These are phyloP conservation scores for Metschnikowia orientalis DNA, from an alignment of 805 yeast species.

Conservation along the genomic window DNA sequence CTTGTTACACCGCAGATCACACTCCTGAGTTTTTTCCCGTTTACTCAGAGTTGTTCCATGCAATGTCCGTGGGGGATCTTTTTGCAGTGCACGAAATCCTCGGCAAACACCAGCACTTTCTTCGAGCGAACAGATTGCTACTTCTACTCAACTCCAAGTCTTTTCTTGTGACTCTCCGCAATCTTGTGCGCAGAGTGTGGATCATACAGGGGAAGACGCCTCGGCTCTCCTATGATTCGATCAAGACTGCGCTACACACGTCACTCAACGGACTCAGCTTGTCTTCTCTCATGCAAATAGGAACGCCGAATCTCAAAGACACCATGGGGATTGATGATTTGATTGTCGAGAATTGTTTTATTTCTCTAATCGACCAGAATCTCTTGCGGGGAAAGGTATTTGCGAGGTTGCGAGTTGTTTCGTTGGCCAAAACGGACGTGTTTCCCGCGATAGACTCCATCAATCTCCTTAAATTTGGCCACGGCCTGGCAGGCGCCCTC, in stretches of 20 bases:
- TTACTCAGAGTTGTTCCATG: slow-evolving; percentile 35
- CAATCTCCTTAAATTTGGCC: slow-evolving; percentile 19
- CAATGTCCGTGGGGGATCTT: slow-evolving; percentile 43
- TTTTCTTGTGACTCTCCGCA: slow-evolving; percentile 43
- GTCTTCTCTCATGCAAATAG: slow-evolving; percentile 8
- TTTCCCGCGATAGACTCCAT: slow-evolving; percentile 32
- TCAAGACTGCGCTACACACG: slow-evolving; percentile 20
- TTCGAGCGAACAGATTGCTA: slow-evolving; percentile 35
- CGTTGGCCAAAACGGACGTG: slow-evolving; percentile 40
- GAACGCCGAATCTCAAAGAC: background rate
- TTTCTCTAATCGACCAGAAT: slow-evolving; percentile 50
- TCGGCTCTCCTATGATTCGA: slow-evolving; percentile 27
- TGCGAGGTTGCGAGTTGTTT: slow-evolving; percentile 35
- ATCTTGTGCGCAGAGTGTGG: slow-evolving; percentile 38
- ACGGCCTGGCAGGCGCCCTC: slow-evolving; percentile 14
- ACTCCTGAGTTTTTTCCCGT: slow-evolving; percentile 22
- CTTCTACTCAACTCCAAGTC: slow-evolving; percentile 45
- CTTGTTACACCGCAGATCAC: slow-evolving; percentile 17
- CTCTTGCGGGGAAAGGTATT: slow-evolving; percentile 50
- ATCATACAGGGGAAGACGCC: slow-evolving; percentile 20
- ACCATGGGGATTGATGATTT: slow-evolving; percentile 27
- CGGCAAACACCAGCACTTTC: slow-evolving; percentile 28
- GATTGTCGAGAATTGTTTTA: slow-evolving; percentile 46
- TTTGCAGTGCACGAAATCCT: slow-evolving; percentile 28
- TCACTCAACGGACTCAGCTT: slow-evolving; percentile 14